These are phyloP conservation scores for Paecilomyces fulvus DNA, from an alignment of 2,329 filamentous ascomycete species.

Conservation along the genomic window DNA sequence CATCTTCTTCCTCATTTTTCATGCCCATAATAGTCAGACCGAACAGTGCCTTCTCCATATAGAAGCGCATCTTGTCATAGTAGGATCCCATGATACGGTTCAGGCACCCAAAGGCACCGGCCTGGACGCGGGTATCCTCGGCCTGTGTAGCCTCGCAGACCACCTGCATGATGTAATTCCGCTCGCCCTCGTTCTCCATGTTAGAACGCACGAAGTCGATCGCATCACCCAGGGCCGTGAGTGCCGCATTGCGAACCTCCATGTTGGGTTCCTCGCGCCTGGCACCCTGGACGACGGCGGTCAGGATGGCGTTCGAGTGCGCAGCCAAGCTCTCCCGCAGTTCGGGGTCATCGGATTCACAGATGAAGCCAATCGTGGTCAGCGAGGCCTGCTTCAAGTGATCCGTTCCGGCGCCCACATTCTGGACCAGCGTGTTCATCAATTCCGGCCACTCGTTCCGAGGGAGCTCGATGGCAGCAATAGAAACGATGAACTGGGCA, in stretches of 20 bases:
- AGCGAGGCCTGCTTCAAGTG: constrained; percentile 91
- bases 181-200: constrained; percentile 97
- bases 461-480: constrained; percentile 90
- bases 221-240: constrained; percentile 89
- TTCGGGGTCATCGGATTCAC: constrained; percentile 86
- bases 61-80: constrained; percentile 99
- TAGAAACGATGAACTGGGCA: constrained; percentile 89
- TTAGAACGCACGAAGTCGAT: constrained; percentile 97
- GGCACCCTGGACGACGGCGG: constrained; percentile 93
- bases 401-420: constrained; percentile 77
- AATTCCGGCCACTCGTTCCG: constrained; percentile 89
- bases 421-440: constrained; percentile 81
- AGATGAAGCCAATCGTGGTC: constrained; percentile 96
- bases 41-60: constrained; percentile 99
- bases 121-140: constrained; percentile 81
- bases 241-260: constrained; percentile 86
- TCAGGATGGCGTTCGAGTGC: constrained; percentile 96
- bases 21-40: constrained; percentile 96
- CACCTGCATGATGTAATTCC: constrained; percentile 99
- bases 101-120: constrained; percentile 90
- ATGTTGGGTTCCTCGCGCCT: constrained; percentile 89
- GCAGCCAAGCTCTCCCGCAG: constrained; percentile 69
- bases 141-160: constrained; percentile 98
- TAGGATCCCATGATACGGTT: constrained; percentile 99
- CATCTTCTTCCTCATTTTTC: constrained; percentile 96